Evolutionary conservation across 1,139 yeast genomes (phyloP).

Genomic region (Geotrichum bryndzae): DNA sequence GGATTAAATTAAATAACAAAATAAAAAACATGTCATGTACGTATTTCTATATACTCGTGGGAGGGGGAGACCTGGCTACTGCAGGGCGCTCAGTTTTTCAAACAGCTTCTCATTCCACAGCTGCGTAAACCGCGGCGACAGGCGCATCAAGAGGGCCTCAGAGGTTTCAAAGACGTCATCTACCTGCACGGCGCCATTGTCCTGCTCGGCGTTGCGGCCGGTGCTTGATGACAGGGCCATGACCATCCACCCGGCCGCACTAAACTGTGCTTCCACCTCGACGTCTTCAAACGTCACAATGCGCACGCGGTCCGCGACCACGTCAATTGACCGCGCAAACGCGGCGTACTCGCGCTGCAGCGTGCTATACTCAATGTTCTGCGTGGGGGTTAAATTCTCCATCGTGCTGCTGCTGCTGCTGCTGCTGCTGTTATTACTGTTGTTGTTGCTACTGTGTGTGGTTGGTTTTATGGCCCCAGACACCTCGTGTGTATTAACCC

Average conservation of each 20-base stretch:
- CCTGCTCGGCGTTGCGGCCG: neutral
- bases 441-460: too few species aligned
- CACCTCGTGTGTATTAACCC: too few species aligned
- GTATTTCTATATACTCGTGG: neutral
- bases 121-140: slow-evolving; percentile 36
- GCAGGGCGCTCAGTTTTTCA: slow-evolving; percentile 24
- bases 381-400: neutral
- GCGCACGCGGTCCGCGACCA: neutral
- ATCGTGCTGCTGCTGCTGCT: too few species aligned
- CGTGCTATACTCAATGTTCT: neutral
- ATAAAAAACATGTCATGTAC: too few species aligned
- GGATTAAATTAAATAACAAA: neutral
- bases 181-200: neutral
- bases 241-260: neutral
- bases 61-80: neutral
- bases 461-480: too few species aligned
- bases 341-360: neutral
- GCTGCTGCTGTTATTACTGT: too few species aligned
- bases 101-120: slow-evolving; percentile 36
- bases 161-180: slow-evolving; percentile 37
- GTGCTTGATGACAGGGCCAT: neutral
- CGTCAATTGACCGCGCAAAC: neutral
- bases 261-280: neutral
- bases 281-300: neutral
- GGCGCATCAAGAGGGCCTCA: slow-evolving; percentile 42